Evolutionary conservation across 768 basidiomycete genomes (phyloP).

Genomic region (Leccinum arenicola): DNA sequence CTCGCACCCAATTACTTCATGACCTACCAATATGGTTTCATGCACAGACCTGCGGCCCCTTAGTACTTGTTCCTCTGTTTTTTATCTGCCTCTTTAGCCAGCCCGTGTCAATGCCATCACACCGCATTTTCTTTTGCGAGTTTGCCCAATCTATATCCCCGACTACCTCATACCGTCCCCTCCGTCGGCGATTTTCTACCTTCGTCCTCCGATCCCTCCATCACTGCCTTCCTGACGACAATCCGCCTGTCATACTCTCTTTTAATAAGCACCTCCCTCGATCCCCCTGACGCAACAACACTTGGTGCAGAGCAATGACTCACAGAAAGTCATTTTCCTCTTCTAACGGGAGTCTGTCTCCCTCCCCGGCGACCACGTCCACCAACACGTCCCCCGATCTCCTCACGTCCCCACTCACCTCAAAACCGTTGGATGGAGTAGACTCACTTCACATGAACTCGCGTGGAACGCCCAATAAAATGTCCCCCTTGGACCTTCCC

Average conservation of each 20-base stretch:
- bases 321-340: constrained; percentile 48
- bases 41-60: constrained; percentile 32
- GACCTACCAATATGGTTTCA: constrained; percentile 30
- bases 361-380: constrained; percentile 43
- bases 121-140: constrained; percentile 27
- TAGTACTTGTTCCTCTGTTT: constrained; percentile 18
- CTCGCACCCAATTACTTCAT: constrained; percentile 32
- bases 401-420: constrained; percentile 33
- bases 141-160: constrained; percentile 30
- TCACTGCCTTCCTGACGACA: constrained; percentile 23
- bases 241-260: constrained; percentile 12
- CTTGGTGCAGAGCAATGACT: constrained; percentile 39
- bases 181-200: constrained; percentile 29
- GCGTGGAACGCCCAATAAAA: constrained; percentile 45
- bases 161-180: constrained; percentile 18
- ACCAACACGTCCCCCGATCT: constrained; percentile 47
- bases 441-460: constrained; percentile 21
- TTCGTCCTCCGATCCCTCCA: constrained; percentile 26
- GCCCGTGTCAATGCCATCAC: constrained; percentile 30
- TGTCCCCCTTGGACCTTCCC: constrained; percentile 45
- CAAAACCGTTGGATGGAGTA: constrained; percentile 35
- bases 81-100: constrained; percentile 29
- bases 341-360: constrained; percentile 49
- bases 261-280: constrained; percentile 29
- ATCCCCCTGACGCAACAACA: constrained; percentile 23